Base-by-base conservation (phyloP, 306 rosid species). In the Quillaja saponaria region DNA sequence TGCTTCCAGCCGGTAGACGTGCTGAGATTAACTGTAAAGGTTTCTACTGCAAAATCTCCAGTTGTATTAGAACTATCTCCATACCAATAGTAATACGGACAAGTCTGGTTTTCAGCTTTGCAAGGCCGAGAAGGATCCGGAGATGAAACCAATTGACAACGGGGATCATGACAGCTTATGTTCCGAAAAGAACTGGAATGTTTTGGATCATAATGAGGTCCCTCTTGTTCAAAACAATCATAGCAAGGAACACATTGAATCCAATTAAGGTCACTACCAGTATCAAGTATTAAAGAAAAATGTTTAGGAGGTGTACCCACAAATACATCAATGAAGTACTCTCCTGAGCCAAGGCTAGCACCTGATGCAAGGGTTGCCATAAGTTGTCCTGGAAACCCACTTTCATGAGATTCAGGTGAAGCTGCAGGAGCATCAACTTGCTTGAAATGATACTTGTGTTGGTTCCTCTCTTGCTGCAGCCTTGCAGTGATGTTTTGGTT, bases 261-360 rank as follows among this genome's bases (percentile, higher is more conserved):
- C 99, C 99, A 94, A 75, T 94, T 94, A 14, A 94, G 89, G 68
- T 94, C 99, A 72, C 99, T 94, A 11, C 99, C 99, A 5, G 99
- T 94, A 57, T 94, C 99, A 39, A 94, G 89, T 55, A 94, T 89
- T 41, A 94, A 64, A 63, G 96, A 87, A 71, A 81, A 85, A 47
- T 89, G 99, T 72, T 82, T 89, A 10, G 97, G 92, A 33, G 99
- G 99, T 34, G 97, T 89, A 16, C 99, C 99, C 13, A 94, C 56
- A 68, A 94, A 85, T 52, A 94, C 99, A 69, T 94, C 99, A 82
- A 94, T 89, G 81, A 94, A 94, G 61, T 94, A 94, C 59, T 94
- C 99, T 17, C 99, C 99, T 4, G 99, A 94, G 33, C 99, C 99
- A 48, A 85, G 88, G 38, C 85, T 88, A 17, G 85, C 97, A n/a